phyloP scores from a whole-genome alignment of 768 basidiomycete genomes.

The Boletus subparvulus region DNA sequence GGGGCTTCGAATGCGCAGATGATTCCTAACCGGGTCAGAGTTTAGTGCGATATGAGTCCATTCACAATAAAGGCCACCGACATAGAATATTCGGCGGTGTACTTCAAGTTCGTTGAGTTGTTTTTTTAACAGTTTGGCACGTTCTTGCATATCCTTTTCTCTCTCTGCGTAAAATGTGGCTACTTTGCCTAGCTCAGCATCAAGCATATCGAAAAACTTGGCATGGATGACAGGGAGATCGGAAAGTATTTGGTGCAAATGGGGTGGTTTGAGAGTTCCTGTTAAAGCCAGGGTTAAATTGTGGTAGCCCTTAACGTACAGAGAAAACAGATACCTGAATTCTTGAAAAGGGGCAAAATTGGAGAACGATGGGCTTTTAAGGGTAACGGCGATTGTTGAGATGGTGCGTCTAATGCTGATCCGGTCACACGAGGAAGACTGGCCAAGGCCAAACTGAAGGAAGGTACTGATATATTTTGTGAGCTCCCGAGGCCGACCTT shows the following conservation, averaged over 20 bases:
- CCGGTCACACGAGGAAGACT: constrained; percentile 6
- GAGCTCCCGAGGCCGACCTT: background rate
- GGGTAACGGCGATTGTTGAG: background rate
- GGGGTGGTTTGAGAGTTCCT: constrained; percentile 27
- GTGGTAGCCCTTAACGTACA: background rate
- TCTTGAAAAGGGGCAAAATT: background rate
- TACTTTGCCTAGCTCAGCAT: constrained; percentile 80
- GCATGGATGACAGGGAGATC: constrained; percentile 59
- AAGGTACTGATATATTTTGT: constrained; percentile 7
- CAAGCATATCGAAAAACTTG: constrained; percentile 75
- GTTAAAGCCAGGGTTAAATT: background rate
- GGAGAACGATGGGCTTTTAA: constrained; percentile 1
- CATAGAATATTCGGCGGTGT: constrained; percentile 61
- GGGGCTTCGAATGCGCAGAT: background rate
- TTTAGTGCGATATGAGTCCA: background rate
- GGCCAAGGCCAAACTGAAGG: constrained; percentile 10
- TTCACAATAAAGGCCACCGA: constrained; percentile 31
- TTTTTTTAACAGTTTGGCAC: constrained; percentile 48
- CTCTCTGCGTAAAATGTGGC: constrained; percentile 77
- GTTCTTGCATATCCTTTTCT: constrained; percentile 59
- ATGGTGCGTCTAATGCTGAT: background rate
- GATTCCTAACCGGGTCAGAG: constrained; percentile 14
- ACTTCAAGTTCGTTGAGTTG: constrained; percentile 76
- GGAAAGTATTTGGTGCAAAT: constrained; percentile 50
- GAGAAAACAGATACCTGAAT: constrained; percentile 11